Percentiles rank a stretch among this genome's conserved stretches.
Conservation (phyloP, 2,329 filamentous ascomycete species). For the Simplicillium aogashimaense region DNA sequence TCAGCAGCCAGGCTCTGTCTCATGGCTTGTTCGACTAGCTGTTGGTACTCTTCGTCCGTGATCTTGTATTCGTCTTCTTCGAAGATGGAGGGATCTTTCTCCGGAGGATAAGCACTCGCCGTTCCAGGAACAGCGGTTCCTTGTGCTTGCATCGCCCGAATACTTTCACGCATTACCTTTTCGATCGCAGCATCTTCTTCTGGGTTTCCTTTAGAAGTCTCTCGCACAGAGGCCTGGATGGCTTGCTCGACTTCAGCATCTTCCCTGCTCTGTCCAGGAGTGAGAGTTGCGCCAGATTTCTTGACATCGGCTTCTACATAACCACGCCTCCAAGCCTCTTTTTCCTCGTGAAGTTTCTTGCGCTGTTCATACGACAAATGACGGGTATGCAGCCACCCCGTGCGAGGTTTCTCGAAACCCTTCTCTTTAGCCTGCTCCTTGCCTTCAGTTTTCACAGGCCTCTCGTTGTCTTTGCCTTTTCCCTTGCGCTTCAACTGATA, state of each 20-base stretch:
- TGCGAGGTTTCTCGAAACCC: conserved; percentile 20
- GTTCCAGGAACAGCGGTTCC: conserved; percentile 12
- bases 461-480: conserved; percentile 8
- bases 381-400: conserved; percentile 39
- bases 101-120: conserved; percentile 8
- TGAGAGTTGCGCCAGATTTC: not conserved
- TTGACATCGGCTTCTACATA: conserved; percentile 14
- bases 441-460: conserved; percentile 3
- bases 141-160: conserved; percentile 40
- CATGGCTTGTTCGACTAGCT: conserved; percentile 45
- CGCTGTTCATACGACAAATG: conserved; percentile 39
- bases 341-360: conserved; percentile 37
- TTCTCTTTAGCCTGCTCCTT: conserved; percentile 9
- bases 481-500: conserved; percentile 39
- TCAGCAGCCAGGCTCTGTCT: conserved; percentile 33
- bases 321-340: conserved; percentile 29
- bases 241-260: conserved; percentile 60
- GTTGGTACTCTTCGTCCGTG: conserved; percentile 48
- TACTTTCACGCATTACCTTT: conserved; percentile 61
- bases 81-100: conserved; percentile 21
- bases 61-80: conserved; percentile 33
- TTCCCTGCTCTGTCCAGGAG: conserved; percentile 16
- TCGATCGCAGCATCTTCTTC: conserved; percentile 65
- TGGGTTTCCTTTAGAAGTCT: conserved; percentile 59
- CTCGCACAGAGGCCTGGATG: conserved; percentile 57